Evolutionary conservation across 495 filamentous ascomycete species (phyloP).

Genomic region (Thozetella sp.): DNA sequence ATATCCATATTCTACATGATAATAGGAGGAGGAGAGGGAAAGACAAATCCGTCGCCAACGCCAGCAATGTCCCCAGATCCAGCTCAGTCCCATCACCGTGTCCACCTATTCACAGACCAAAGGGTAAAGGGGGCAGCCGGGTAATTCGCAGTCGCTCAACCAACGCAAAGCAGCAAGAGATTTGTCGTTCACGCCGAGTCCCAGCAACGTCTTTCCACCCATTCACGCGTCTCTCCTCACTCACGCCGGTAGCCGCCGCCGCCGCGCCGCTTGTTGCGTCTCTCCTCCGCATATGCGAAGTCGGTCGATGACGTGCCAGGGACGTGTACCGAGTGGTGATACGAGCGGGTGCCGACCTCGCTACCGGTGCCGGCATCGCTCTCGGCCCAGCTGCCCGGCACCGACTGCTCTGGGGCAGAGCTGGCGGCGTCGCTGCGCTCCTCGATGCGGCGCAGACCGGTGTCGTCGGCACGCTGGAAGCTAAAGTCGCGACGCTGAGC

Average conservation of each 20-base stretch:
- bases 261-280: conserved; percentile 29
- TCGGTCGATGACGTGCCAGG: conserved; percentile 40
- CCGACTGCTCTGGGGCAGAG: conserved; percentile 11
- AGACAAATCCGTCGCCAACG: not conserved
- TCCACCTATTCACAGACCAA: too few relatives aligned
- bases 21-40: not conserved
- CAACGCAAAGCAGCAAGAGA: not conserved
- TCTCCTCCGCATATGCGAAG: conserved; percentile 31
- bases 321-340: conserved; percentile 79
- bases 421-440: conserved; percentile 18
- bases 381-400: conserved; percentile 60
- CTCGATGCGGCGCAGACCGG: conserved; percentile 28
- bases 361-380: conserved; percentile 54
- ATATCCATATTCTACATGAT: not conserved
- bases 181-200: not conserved
- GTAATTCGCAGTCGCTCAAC: not conserved
- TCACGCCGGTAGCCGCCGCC: conserved; percentile 6
- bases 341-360: conserved; percentile 76
- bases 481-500: conserved; percentile 45
- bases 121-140: not conserved
- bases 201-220: not conserved
- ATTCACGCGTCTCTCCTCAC: not conserved
- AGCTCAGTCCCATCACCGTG: not conserved
- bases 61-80: not conserved
- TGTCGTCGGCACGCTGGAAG: conserved; percentile 45